A percentile compares a stretch with the other conserved stretches of the same genome.
These are phyloP conservation scores for Amanita jacksonii DNA, from an alignment of 768 basidiomycete species.

Conservation along the genomic window DNA sequence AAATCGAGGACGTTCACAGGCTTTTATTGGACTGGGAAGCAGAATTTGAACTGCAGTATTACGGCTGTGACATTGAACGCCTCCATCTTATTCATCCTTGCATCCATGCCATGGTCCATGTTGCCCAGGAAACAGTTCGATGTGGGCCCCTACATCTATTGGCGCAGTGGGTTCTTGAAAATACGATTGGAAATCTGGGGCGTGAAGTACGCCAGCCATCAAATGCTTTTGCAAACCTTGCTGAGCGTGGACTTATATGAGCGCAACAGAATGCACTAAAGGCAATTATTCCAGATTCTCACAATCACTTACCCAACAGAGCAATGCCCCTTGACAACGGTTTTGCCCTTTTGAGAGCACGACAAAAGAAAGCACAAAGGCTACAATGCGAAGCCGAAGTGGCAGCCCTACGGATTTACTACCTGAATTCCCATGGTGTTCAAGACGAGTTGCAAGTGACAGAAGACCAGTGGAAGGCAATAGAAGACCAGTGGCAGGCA, in stretches of 20 bases:
- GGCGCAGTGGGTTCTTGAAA: constrained; percentile 22
- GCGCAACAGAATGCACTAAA: constrained; percentile 12
- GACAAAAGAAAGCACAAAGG: background rate
- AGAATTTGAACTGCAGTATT: no score
- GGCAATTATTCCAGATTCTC: constrained; percentile 10
- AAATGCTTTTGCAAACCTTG: constrained; percentile 17
- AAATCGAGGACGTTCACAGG: no score
- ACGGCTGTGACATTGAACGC: no score
- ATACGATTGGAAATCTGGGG: no score
- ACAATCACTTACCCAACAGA: background rate
- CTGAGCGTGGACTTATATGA: constrained; percentile 14
- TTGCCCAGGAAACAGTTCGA: constrained; percentile 14
- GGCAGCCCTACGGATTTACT: background rate
- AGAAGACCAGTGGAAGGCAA: no score
- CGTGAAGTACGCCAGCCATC: constrained; percentile 17
- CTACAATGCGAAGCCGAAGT: background rate
- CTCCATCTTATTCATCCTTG: constrained; percentile 22
- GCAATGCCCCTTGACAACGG: background rate
- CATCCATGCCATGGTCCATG: constrained; percentile 20
- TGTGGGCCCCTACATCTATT: constrained; percentile 15
- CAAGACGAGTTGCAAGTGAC: background rate
- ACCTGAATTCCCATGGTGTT: no score
- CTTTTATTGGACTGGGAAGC: no score
- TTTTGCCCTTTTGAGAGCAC: background rate
- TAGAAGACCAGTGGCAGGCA: no score